Base-by-base conservation (phyloP, 306 rosid genomes). In the Fragaria nilgerrensis region DNA sequence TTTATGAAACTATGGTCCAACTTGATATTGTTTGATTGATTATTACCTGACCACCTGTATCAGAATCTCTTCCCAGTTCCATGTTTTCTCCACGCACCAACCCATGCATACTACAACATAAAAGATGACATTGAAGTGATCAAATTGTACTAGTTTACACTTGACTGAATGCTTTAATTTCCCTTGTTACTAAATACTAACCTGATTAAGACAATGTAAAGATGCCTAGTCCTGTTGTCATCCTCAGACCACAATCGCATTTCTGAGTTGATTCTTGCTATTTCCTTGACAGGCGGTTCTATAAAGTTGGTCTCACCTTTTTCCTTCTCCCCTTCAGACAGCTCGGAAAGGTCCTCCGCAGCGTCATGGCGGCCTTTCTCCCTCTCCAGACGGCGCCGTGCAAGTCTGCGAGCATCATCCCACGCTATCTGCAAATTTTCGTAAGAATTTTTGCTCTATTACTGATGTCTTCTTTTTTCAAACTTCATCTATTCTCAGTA, bases 31-130 rank as follows among this genome's bases (percentile, higher is more conserved):
- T 41, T 7, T n/a, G 34, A 37, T 55, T 43, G 68, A 37, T 49
- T 36, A 16, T 39, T 52, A 90, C 97, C 91, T 92, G 97, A 16
- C 97, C 97, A 63, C 97, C 97, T 0, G 97, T 92, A 66, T 92
- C 95, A 58, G 97, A 92, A 79, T 92, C 97, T 81, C 91, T 84
- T 62, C 97, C 97, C 15, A 92, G 95, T 80, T 92, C 95, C 97
- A 92, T 92, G 75, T 92, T 90, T 73, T 92, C 95, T 63, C 95
- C 97, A 73, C 97, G 89, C 39, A 92, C 83, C 87, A 92, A 78
- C 56, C 97, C 97, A 80, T 92, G 97, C 80, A 92, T 62, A 67
- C 97, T 90, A 49, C 65, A 79, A 20, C 36, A 23, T 61, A 25
- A 61, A 58, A 25, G 7, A 49, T 15, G 59, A 8, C 4, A 10